phyloP scores from a whole-genome alignment of 805 yeast species.

The Hanseniaspora clermontiae region DNA sequence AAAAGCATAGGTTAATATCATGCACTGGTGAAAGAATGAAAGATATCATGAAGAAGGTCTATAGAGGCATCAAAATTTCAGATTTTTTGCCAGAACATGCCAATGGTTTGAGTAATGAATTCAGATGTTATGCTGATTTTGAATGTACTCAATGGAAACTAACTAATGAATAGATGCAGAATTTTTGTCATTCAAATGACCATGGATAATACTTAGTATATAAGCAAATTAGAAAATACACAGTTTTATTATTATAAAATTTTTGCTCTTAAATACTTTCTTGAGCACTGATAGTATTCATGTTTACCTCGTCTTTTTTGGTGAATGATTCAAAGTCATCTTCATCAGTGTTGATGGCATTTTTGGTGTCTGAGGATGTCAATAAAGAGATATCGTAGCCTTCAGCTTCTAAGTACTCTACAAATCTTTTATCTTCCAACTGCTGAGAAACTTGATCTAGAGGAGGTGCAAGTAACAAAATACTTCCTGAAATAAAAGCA shows the following conservation, averaged over 20 bases:
- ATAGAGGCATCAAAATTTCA: slow-evolving; percentile 55
- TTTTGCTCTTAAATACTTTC: background rate
- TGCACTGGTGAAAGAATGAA: slow-evolving; percentile 88
- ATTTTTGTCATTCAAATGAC: no score
- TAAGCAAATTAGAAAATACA: background rate
- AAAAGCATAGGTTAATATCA: slow-evolving; percentile 43
- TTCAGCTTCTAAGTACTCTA: slow-evolving; percentile 48
- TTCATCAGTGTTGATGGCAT: background rate
- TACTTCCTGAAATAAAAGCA: slow-evolving; percentile 45
- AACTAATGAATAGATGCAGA: slow-evolving; percentile 10
- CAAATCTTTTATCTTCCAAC: slow-evolving; percentile 61
- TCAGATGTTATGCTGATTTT: slow-evolving; percentile 69
- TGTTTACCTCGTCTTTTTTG: slow-evolving; percentile 5
- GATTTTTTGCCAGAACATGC: slow-evolving; percentile 66
- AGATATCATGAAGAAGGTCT: slow-evolving; percentile 43
- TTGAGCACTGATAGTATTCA: background rate
- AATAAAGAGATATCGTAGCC: slow-evolving; percentile 48
- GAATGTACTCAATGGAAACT: slow-evolving; percentile 61
- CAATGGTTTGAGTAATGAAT: slow-evolving; percentile 78
- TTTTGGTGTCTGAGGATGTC: background rate
- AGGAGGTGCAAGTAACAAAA: slow-evolving; percentile 44
- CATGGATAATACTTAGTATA: no score
- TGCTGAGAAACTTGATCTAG: slow-evolving; percentile 74
- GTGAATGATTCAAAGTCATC: background rate
- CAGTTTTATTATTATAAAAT: background rate